Evolutionary conservation across 495 filamentous ascomycete species (phyloP).

Genomic region (Aspergillus sclerotiicarbonarius): DNA sequence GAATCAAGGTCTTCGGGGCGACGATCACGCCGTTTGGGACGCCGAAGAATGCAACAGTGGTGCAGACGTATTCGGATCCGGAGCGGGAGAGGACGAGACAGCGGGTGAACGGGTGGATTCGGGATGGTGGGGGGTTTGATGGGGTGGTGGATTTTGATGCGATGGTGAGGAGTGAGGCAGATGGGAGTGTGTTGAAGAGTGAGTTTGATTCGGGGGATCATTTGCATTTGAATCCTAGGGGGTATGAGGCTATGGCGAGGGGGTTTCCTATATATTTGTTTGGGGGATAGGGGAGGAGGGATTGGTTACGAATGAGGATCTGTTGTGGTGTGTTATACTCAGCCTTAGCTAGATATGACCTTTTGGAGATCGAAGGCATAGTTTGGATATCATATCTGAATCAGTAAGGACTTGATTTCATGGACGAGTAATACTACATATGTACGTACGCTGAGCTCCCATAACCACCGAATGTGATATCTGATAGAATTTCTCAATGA

Average conservation of each 20-base stretch:
- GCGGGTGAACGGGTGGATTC: constrained; percentile 63
- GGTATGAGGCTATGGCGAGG: constrained; percentile 61
- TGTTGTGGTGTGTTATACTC: no score
- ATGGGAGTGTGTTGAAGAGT: constrained; percentile 39
- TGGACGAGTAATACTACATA: no score
- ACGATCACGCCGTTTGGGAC: constrained; percentile 69
- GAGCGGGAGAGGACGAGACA: constrained; percentile 56
- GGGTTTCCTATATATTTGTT: constrained; percentile 54
- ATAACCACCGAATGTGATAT: no score
- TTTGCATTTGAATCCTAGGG: constrained; percentile 66
- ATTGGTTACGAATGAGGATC: no score
- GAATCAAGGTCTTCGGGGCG: constrained; percentile 57
- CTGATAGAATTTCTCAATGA: no score
- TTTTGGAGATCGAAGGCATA: no score
- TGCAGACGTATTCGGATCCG: constrained; percentile 52
- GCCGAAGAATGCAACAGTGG: constrained; percentile 28
- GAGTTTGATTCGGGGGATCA: constrained; percentile 67
- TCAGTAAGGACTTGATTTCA: no score
- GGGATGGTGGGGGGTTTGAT: constrained; percentile 57
- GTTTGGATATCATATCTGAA: no score
- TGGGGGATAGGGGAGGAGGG: not conserved
- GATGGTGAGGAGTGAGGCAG: constrained; percentile 51
- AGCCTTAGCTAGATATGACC: no score
- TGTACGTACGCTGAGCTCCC: no score
- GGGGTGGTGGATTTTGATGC: constrained; percentile 63